A percentile compares a stretch with the other conserved stretches of the same genome.
Conservation (phyloP, 208 protist species). For the Crithidia brevicula region DNA sequence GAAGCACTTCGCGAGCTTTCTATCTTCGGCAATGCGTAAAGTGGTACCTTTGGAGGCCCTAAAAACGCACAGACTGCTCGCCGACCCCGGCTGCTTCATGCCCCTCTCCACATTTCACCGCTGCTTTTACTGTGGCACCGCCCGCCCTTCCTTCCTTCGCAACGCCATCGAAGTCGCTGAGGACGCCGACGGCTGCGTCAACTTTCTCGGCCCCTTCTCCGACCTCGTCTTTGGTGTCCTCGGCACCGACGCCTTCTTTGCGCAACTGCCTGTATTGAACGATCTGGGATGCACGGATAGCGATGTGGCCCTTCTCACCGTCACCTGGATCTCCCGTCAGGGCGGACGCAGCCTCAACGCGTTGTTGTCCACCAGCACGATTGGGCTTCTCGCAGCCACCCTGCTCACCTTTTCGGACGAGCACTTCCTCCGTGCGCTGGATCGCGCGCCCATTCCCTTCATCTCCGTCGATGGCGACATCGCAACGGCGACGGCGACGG, state of each 20-base stretch:
- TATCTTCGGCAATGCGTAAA: constrained; percentile 13
- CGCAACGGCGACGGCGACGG: constrained; percentile 11
- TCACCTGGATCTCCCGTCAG: constrained; percentile 43
- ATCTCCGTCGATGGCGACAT: constrained; percentile 24
- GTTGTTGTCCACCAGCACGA: constrained; percentile 31
- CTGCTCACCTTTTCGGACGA: constrained; percentile 49
- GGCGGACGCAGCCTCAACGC: constrained; percentile 14
- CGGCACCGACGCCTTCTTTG: constrained; percentile 34
- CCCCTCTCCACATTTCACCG: constrained; percentile 41
- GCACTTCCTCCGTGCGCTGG: constrained; percentile 50
- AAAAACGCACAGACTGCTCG: background rate
- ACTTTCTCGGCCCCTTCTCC: constrained; percentile 38
- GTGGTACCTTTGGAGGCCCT: background rate
- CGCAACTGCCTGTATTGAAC: constrained; percentile 33
- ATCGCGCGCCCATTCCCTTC: constrained; percentile 34
- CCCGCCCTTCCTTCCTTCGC: constrained; percentile 43
- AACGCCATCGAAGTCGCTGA: constrained; percentile 31
- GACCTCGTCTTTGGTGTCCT: constrained; percentile 45
- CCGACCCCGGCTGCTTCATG: constrained; percentile 21
- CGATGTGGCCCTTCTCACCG: constrained; percentile 38
- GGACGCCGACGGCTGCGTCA: constrained; percentile 27
- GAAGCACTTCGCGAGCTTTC: constrained; percentile 6
- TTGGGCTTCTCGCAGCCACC: constrained; percentile 38
- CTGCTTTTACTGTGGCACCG: constrained; percentile 54
- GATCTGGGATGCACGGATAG: constrained; percentile 35